Percentiles rank a stretch among this genome's conserved stretches.
Evolutionary conservation across 2,329 filamentous ascomycete genomes (phyloP).

Genomic region (Alternaria longipes): DNA sequence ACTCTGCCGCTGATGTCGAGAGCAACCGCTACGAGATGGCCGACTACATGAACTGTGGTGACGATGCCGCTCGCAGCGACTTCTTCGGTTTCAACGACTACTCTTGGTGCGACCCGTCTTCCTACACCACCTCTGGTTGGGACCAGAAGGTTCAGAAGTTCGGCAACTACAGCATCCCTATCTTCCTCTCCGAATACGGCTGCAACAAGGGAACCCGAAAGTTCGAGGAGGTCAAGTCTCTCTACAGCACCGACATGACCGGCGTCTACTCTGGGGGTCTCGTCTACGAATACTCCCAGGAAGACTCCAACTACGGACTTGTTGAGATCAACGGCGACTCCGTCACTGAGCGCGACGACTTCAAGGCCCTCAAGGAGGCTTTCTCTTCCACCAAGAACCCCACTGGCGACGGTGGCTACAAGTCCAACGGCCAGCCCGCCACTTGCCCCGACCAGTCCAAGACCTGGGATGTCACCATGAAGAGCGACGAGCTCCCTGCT

Average conservation of each 20-base stretch:
- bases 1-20: constrained; percentile 85
- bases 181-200: constrained; percentile 95
- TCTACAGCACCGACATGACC: constrained; percentile 88
- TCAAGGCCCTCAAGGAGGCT: constrained; percentile 63
- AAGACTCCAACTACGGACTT: constrained; percentile 75
- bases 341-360: constrained; percentile 70
- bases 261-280: constrained; percentile 92
- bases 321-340: constrained; percentile 68
- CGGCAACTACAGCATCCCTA: constrained; percentile 83
- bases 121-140: constrained; percentile 79
- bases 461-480: constrained; percentile 65
- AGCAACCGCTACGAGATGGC: constrained; percentile 88
- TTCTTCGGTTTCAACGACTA: constrained; percentile 93
- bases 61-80: constrained; percentile 83
- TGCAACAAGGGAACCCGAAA: constrained; percentile 83
- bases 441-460: constrained; percentile 63
- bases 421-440: constrained; percentile 61
- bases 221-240: constrained; percentile 79
- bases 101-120: constrained; percentile 80
- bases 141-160: constrained; percentile 89
- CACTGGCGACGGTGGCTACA: constrained; percentile 67
- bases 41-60: constrained; percentile 91
- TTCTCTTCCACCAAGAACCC: constrained; percentile 62
- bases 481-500: constrained; percentile 62
- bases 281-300: constrained; percentile 90